phyloP scores from a whole-genome alignment of 345 rosid species.

The Microthlaspi erraticum region DNA sequence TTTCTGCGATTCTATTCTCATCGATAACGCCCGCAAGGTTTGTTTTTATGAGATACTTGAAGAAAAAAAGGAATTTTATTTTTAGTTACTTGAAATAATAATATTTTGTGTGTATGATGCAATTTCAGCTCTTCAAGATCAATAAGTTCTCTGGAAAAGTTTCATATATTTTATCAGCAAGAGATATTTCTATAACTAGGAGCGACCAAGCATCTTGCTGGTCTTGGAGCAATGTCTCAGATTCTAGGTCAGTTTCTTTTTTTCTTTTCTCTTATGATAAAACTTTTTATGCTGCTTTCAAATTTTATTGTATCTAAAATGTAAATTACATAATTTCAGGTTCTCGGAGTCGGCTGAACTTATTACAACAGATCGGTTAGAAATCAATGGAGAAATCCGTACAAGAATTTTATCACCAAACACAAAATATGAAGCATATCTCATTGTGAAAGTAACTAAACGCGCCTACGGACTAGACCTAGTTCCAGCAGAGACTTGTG shows the following conservation, averaged over 20 bases:
- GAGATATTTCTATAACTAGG: conserved; percentile 63
- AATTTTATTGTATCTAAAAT: not conserved
- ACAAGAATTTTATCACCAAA: conserved; percentile 47
- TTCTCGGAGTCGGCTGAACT: conserved; percentile 53
- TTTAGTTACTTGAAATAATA: not conserved
- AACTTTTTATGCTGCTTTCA: not conserved
- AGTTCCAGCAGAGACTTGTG: conserved; percentile 50
- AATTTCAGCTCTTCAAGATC: conserved; percentile 59
- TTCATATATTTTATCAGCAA: conserved; percentile 63
- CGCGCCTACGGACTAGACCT: conserved; percentile 54
- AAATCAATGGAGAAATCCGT: conserved; percentile 47
- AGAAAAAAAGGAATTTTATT: not conserved
- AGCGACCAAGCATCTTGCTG: conserved; percentile 56
- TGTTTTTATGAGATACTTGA: not conserved
- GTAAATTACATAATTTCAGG: conserved; percentile 29
- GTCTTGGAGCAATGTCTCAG: conserved; percentile 57
- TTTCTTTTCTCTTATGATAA: not conserved
- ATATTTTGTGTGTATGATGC: not conserved
- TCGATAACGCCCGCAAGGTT: conserved; percentile 60
- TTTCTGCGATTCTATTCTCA: conserved; percentile 55
- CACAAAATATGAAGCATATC: conserved; percentile 51
- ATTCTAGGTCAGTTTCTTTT: conserved; percentile 56
- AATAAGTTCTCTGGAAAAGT: conserved; percentile 64
- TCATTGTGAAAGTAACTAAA: conserved; percentile 48
- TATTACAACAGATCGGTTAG: conserved; percentile 52